Evolutionary conservation across 192 early-diverging fungal species (phyloP).

Genomic region (Coemansia sp.): DNA sequence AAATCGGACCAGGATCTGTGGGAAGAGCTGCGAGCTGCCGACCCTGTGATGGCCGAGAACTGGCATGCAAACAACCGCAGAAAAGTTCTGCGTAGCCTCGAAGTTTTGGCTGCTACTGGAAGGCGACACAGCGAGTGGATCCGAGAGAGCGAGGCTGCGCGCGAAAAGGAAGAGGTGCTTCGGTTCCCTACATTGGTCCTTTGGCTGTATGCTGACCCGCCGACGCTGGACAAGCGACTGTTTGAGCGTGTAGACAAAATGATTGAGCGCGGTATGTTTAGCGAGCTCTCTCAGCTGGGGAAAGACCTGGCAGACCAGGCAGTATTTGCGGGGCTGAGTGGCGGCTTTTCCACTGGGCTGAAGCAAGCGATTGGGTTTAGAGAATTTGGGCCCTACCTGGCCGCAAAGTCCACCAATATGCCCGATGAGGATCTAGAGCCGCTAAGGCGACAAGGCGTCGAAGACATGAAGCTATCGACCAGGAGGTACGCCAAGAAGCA

Average conservation of each 20-base stretch:
- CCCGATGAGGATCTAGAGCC: slow-evolving; percentile 9
- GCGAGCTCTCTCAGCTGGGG: slow-evolving; percentile 47
- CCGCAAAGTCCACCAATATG: neutral
- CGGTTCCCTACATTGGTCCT: slow-evolving; percentile 75
- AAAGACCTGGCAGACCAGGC: slow-evolving; percentile 13
- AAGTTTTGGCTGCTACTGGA: slow-evolving; percentile 79
- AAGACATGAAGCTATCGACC: slow-evolving; percentile 85
- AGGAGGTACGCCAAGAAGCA: slow-evolving; percentile 78
- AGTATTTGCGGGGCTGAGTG: neutral
- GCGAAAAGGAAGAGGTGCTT: slow-evolving; percentile 41
- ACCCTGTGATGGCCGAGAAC: slow-evolving; percentile 81
- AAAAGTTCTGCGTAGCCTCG: slow-evolving; percentile 81
- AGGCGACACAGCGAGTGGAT: slow-evolving; percentile 72
- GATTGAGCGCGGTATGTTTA: slow-evolving; percentile 64
- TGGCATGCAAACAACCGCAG: slow-evolving; percentile 90
- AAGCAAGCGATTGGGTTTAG: slow-evolving; percentile 72
- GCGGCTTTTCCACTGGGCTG: slow-evolving; percentile 19
- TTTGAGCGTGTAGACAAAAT: slow-evolving; percentile 86
- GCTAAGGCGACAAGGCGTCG: slow-evolving; percentile 59
- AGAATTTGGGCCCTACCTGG: slow-evolving; percentile 78
- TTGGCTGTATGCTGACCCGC: slow-evolving; percentile 81
- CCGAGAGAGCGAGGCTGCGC: slow-evolving; percentile 61
- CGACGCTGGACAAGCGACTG: slow-evolving; percentile 69
- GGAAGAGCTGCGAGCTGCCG: slow-evolving; percentile 64
- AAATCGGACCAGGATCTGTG: slow-evolving; percentile 61